phyloP scores from a whole-genome alignment of 306 rosid species.

The Vicia faba region DNA sequence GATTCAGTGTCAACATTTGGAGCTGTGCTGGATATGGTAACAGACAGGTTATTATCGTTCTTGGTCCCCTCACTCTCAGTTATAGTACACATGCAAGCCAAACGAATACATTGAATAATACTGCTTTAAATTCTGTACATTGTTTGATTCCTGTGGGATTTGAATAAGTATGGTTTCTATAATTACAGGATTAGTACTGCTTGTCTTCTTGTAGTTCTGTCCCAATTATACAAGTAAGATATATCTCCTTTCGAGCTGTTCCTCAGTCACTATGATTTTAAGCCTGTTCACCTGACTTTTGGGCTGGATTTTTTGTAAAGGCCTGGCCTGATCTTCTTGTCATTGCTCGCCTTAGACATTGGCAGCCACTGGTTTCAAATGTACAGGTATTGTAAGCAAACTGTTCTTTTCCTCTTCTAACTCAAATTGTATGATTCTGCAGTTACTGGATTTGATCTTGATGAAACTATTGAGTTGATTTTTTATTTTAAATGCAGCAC shows the following conservation, averaged over 20 bases:
- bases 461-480: constrained; percentile 30
- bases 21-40: constrained; percentile 98
- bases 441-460: constrained; percentile 22
- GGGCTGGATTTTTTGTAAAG: constrained; percentile 52
- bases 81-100: constrained; percentile 22
- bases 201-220: constrained; percentile 88
- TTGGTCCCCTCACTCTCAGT: constrained; percentile 9
- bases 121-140: constrained; percentile 25
- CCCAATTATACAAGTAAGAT: constrained; percentile 81
- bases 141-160: constrained; percentile 31
- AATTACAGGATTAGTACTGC: constrained; percentile 93
- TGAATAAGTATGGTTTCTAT: constrained; percentile 43
- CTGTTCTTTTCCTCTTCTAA: constrained; percentile 3
- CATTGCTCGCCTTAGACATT: constrained; percentile 92
- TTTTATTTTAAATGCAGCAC: constrained; percentile 64
- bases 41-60: constrained; percentile 73
- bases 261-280: constrained; percentile 28
- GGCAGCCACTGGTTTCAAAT: constrained; percentile 98
- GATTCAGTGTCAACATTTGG: constrained; percentile 95
- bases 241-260: constrained; percentile 27
- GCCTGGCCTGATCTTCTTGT: constrained; percentile 84
- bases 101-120: constrained; percentile 18
- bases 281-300: constrained; percentile 44
- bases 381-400: constrained; percentile 70
- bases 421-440: constrained; percentile 6